These are phyloP conservation scores for Metarhizium guizhouense DNA, from an alignment of 2,329 filamentous ascomycete genomes.

Conservation along the genomic window DNA sequence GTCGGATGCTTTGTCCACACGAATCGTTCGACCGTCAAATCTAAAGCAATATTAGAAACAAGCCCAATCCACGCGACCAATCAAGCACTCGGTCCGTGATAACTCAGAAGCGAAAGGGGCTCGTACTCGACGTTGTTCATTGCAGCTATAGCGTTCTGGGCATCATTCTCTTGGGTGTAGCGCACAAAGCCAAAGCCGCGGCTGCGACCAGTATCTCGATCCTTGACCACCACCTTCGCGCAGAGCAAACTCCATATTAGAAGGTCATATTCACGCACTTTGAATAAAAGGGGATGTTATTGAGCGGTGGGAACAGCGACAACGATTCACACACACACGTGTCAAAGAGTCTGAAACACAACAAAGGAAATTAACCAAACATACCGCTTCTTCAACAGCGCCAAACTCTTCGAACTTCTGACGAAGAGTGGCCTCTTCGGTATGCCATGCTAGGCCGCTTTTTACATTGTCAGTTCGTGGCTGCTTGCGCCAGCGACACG, in stretches of 20 bases:
- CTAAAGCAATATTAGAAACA: conserved; percentile 32
- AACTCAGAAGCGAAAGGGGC: conserved; percentile 12
- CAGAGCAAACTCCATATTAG: conserved; percentile 10
- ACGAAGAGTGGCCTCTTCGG: conserved; percentile 77
- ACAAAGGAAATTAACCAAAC: conserved; percentile 28
- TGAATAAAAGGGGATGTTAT: neutral
- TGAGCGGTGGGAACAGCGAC: neutral
- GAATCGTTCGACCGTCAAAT: conserved; percentile 89
- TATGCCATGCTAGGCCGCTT: conserved; percentile 97
- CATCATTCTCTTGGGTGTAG: conserved; percentile 68
- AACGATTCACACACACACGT: neutral
- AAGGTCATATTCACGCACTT: conserved; percentile 9
- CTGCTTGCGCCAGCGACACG: neutral
- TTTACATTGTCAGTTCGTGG: conserved; percentile 13
- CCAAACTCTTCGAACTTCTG: conserved; percentile 92
- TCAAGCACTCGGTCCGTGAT: conserved; percentile 7
- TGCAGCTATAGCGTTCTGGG: conserved; percentile 62
- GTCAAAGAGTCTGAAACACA: neutral
- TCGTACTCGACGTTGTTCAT: conserved; percentile 90
- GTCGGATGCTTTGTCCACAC: conserved; percentile 92
- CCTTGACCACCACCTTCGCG: conserved; percentile 85
- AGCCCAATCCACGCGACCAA: conserved; percentile 2
- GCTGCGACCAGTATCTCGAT: conserved; percentile 92
- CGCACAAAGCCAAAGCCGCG: conserved; percentile 96
- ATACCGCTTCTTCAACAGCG: conserved; percentile 86